Evolutionary conservation across 1,139 yeast genomes (phyloP).

Genomic region (Suhomyces atakaporum): DNA sequence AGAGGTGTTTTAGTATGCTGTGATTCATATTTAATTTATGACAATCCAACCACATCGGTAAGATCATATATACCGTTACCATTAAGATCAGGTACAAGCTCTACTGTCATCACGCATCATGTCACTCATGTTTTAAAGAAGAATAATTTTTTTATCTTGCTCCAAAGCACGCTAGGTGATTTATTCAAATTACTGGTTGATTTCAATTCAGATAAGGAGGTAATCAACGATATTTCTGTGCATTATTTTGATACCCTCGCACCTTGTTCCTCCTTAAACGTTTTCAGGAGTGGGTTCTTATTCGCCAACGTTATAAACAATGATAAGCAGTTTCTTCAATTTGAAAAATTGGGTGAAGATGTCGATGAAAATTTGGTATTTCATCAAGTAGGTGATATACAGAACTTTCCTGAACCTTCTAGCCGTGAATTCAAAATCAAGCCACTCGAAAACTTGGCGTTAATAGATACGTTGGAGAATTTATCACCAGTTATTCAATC

Average conservation of each 20-base stretch:
- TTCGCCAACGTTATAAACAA: slow-evolving; percentile 66
- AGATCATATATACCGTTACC: slow-evolving; percentile 45
- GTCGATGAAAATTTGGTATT: slow-evolving; percentile 4
- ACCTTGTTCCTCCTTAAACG: slow-evolving; percentile 51
- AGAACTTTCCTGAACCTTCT: slow-evolving; percentile 1
- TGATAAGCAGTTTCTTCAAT: slow-evolving; percentile 69
- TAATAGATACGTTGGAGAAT: slow-evolving; percentile 54
- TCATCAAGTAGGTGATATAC: slow-evolving; percentile 2
- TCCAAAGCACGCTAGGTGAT: slow-evolving; percentile 77
- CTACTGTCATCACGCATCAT: slow-evolving; percentile 52
- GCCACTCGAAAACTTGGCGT: slow-evolving; percentile 56
- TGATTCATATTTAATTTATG: slow-evolving; percentile 31
- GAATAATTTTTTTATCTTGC: slow-evolving; percentile 63
- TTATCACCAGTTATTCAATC: slow-evolving; percentile 62
- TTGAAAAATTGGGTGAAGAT: slow-evolving; percentile 66
- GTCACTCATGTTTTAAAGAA: slow-evolving; percentile 65
- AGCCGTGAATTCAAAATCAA: slow-evolving; percentile 6
- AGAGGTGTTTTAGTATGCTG: slow-evolving; percentile 47
- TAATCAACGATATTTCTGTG: slow-evolving; percentile 37
- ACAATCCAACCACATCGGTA: slow-evolving; percentile 16
- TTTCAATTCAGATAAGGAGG: slow-evolving; percentile 37
- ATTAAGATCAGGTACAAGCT: slow-evolving; percentile 29
- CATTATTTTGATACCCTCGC: slow-evolving; percentile 78
- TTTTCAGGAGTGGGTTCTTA: slow-evolving; percentile 75
- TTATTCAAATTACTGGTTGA: slow-evolving; percentile 66